A percentile compares a stretch with the other conserved stretches of the same genome.
These are phyloP conservation scores for Trichoderma sp. DNA, from an alignment of 2,329 filamentous ascomycete species.

Conservation along the genomic window DNA sequence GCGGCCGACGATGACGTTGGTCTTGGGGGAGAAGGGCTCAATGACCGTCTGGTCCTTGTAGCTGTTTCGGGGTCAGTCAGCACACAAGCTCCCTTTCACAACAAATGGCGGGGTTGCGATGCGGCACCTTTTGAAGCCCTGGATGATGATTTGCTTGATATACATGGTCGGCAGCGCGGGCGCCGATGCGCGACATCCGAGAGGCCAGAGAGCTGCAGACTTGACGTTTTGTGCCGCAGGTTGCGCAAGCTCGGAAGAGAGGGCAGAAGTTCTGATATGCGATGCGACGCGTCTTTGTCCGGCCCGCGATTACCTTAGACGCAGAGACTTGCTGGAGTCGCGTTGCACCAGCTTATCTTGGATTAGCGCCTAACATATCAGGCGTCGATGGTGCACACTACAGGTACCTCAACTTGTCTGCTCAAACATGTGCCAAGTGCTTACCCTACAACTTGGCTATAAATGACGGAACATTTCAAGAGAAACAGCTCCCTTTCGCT, in stretches of 20 bases:
- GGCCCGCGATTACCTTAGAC: slow-evolving; percentile 26
- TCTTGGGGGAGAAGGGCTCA: slow-evolving; percentile 95
- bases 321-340: slow-evolving; percentile 32
- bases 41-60: slow-evolving; percentile 99
- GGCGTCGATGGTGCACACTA: slow-evolving; percentile 13
- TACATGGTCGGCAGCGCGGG: slow-evolving; percentile 67
- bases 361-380: slow-evolving; percentile 35
- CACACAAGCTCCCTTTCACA: background rate
- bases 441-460: background rate
- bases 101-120: slow-evolving; percentile 26
- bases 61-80: slow-evolving; percentile 51
- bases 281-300: slow-evolving; percentile 31
- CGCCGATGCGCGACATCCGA: slow-evolving; percentile 46
- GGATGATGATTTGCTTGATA: slow-evolving; percentile 99
- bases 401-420: background rate
- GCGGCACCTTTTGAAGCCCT: slow-evolving; percentile 95
- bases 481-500: too few relatives aligned
- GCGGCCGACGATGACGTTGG: slow-evolving; percentile 97
- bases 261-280: slow-evolving; percentile 24
- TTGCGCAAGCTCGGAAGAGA: slow-evolving; percentile 26
- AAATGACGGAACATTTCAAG: too few relatives aligned
- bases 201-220: slow-evolving; percentile 34
- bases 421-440: background rate
- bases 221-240: slow-evolving; percentile 29
- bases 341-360: slow-evolving; percentile 32